Base-by-base conservation (phyloP, 768 basidiomycete species). In the Favolaschia claudopus region DNA sequence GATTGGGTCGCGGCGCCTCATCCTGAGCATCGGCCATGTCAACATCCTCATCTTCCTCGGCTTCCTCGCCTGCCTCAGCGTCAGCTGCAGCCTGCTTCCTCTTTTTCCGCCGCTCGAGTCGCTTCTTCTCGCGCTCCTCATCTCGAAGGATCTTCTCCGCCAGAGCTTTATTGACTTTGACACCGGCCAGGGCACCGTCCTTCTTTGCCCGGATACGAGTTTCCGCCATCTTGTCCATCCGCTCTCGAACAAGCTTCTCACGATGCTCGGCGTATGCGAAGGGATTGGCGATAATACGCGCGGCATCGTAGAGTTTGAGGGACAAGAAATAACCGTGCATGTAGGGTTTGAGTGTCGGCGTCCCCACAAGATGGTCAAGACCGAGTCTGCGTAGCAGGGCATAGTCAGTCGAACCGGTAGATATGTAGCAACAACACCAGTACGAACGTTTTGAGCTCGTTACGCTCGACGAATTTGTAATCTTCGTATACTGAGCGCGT, bases 261-360 rank as follows among this genome's bases (percentile, higher is more conserved):
- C 95, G 90, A 73, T 98, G 89, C 69, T 99, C 97, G 36, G 88
- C 89, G 72, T 99, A 98, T 10, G 90, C 94, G 71, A 94, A 96
- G 2, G 97, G 97, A 77, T 99, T 98, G 55, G 95, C 90, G 65
- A 99, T 95, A 63, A 96, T 85, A 29, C 96, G 89, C 2, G 97
- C 97, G 47, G 96, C 91, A 67, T 96, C 93, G 78, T 99, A 99
- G 6, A 99, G 85, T 68, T 95, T 93, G 76, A 99, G 88, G 5
- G 95, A 93, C 62, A 98, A 76, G 79, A 99, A 99, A 85, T 96
- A 99, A 38, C 97, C 97, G 74, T 99, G 97, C 96, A 99, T 98
- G 77, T 99, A 99, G 5, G 97, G 97, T 74, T 96, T 96, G 81
- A 99, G 92, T 17, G 92, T 88, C 20, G 95, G 89, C 6, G 96